Base-by-base conservation (phyloP, 139 green algal genomes). In the Medakamo hakoo region DNA sequence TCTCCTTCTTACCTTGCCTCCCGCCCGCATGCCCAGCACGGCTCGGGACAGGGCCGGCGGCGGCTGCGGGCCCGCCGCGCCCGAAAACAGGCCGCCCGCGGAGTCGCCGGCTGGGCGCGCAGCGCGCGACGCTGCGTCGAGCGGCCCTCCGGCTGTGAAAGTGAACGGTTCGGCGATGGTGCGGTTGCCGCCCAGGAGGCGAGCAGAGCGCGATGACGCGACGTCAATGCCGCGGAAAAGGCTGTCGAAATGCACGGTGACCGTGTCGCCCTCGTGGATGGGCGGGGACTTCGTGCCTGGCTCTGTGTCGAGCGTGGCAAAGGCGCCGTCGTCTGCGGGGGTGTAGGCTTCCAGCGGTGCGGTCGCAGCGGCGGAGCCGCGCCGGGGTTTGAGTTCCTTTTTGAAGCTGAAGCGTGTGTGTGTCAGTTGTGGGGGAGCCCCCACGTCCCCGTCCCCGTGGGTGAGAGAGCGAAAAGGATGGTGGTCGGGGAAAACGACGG, bases 151-250 rank as follows among this genome's bases (percentile, higher is more conserved):
- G 4, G 79, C 84, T 9, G 80, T 64, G 59, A 95, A 94, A 61
- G 92, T 77, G 48, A 90, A 87, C 3, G 89, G 88, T 84, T 97
- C 88, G 9, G 90, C 74, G 32, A 97, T 78, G 14, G 81, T 88
- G 3, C 90, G 65, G 75, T 97, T 97, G 63, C 84, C 90, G 1
- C 90, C 88, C 23, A 97, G 75, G 23, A 89, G 75, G 3, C 90
- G 77, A 0, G 90, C 84, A 29, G 75, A 74, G 25, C 88, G 72
- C 55, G 69, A 86, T 19, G 88, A 96, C 26, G 91, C 86, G 4
- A 92, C 90, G 57, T 90, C 79, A 3, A 97, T 78, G 57, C 82
- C 81, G 9, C 77, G 75, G 72, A 83, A 96, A 4, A 84, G 58
- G 71, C 82, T 89, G 60, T 97, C 90, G 77, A 86, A 97, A 73